Percentiles rank a stretch among this genome's conserved stretches.
phyloP scores from a whole-genome alignment of 78 protist species.

The Tieghemostelium lacteum region DNA sequence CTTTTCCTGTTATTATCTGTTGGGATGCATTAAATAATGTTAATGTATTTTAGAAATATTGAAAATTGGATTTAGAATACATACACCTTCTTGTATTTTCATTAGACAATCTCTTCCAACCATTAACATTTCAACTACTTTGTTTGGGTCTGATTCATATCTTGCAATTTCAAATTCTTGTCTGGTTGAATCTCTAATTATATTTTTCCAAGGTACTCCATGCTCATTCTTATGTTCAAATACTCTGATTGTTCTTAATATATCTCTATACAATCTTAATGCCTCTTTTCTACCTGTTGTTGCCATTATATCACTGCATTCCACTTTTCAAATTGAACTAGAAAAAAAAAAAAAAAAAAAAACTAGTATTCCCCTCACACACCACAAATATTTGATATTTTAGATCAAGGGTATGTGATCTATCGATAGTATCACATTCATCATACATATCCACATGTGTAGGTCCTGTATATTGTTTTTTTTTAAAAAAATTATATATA shows the following conservation, averaged over 20 bases:
- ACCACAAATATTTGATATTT: no score
- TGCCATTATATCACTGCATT: conserved; percentile 45
- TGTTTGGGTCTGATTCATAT: conserved; percentile 46
- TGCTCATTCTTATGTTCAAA: conserved; percentile 65
- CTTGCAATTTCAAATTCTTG: conserved; percentile 32
- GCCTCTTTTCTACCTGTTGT: conserved; percentile 58
- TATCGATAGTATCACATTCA: no score
- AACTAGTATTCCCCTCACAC: no score
- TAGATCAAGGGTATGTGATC: no score
- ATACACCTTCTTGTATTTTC: conserved; percentile 77
- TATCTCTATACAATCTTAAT: conserved; percentile 47
- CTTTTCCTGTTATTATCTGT: conserved; percentile 61
- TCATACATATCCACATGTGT: no score
- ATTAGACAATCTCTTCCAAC: conserved; percentile 76
- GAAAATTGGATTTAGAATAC: background rate
- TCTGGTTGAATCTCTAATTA: conserved; percentile 48
- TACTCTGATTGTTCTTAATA: conserved; percentile 25
- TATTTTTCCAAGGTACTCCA: conserved; percentile 34
- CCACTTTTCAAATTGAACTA: background rate
- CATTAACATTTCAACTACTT: conserved; percentile 41
- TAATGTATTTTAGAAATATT: background rate
- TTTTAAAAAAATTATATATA: background rate
- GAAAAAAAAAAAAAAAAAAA: background rate
- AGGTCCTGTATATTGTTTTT: no score
- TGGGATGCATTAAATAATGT: background rate